Conservation (phyloP, 208 protist species). For the Trypanosomatidae sp. region DNA sequence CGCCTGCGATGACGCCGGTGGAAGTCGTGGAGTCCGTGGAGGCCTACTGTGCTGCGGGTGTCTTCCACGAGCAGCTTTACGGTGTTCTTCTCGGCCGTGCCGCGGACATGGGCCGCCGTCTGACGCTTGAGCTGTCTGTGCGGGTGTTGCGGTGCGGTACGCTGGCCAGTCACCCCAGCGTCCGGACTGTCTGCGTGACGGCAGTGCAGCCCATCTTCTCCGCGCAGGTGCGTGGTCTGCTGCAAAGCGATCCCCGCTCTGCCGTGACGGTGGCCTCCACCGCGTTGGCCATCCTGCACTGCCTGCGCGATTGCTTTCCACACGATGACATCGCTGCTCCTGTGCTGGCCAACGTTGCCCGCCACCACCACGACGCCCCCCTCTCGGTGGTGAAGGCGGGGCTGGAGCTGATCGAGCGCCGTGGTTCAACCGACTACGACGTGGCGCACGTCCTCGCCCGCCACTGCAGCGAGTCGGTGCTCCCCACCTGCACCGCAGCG, state of each 20-base stretch:
- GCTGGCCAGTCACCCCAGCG: slow-evolving; percentile 23
- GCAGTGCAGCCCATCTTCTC: slow-evolving; percentile 74
- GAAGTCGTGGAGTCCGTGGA: slow-evolving; percentile 73
- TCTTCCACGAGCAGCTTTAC: slow-evolving; percentile 75
- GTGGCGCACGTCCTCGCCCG: slow-evolving; percentile 58
- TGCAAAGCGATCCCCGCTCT: slow-evolving; percentile 66
- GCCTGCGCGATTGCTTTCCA: slow-evolving; percentile 73
- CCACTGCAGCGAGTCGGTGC: slow-evolving; percentile 40
- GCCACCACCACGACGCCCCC: slow-evolving; percentile 38
- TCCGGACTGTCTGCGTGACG: slow-evolving; percentile 64
- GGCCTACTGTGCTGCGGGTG: slow-evolving; percentile 55
- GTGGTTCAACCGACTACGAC: slow-evolving; percentile 52
- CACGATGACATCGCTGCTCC: slow-evolving; percentile 54
- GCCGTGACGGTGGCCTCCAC: slow-evolving; percentile 49
- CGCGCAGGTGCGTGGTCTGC: slow-evolving; percentile 55
- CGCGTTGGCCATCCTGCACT: slow-evolving; percentile 54
- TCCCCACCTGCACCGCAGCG: slow-evolving; percentile 38
- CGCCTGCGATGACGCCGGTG: slow-evolving; percentile 34
- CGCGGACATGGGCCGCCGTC: slow-evolving; percentile 46
- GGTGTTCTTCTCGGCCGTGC: slow-evolving; percentile 64
- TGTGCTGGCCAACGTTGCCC: slow-evolving; percentile 65
- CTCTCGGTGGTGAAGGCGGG: slow-evolving; percentile 51
- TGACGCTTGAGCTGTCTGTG: slow-evolving; percentile 63
- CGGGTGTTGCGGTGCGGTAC: slow-evolving; percentile 69
- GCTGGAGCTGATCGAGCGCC: slow-evolving; percentile 54